These are phyloP conservation scores for Camelina sativa DNA, from an alignment of 345 rosid genomes.

Conservation along the genomic window DNA sequence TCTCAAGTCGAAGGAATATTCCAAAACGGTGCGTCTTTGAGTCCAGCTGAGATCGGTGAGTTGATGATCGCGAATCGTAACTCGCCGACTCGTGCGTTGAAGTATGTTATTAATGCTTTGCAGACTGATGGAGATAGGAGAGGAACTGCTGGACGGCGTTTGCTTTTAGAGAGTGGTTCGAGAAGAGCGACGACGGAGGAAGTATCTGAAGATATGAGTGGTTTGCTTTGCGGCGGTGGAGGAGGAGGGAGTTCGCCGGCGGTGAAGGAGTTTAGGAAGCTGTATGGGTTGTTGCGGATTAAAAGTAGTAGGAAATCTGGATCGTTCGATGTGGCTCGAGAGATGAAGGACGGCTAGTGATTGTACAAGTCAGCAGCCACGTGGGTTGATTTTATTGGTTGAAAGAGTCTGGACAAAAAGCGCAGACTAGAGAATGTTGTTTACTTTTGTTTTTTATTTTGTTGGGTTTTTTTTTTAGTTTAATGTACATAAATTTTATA, in stretches of 20 bases:
- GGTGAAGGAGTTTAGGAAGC: slow-evolving; percentile 67
- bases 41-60: slow-evolving; percentile 92
- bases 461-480: not conserved
- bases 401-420: slow-evolving; percentile 16
- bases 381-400: slow-evolving; percentile 27
- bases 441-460: not conserved
- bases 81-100: slow-evolving; percentile 96
- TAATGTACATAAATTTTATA: slow-evolving; percentile 21
- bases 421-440: slow-evolving; percentile 23
- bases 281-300: slow-evolving; percentile 66
- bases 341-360: slow-evolving; percentile 43
- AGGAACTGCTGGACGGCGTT: slow-evolving; percentile 51
- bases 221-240: slow-evolving; percentile 50
- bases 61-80: slow-evolving; percentile 86
- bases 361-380: slow-evolving; percentile 19
- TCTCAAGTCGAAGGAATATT: slow-evolving; percentile 88
- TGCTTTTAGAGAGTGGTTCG: slow-evolving; percentile 41
- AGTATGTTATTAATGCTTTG: slow-evolving; percentile 75
- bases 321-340: slow-evolving; percentile 50
- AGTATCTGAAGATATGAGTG: slow-evolving; percentile 42
- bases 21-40: slow-evolving; percentile 73
- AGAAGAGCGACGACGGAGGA: slow-evolving; percentile 49
- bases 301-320: slow-evolving; percentile 60
- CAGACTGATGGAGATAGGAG: slow-evolving; percentile 77
- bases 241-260: slow-evolving; percentile 52